Base-by-base conservation (phyloP, 2,329 filamentous ascomycete species). In the Talaromyces marneffei region DNA sequence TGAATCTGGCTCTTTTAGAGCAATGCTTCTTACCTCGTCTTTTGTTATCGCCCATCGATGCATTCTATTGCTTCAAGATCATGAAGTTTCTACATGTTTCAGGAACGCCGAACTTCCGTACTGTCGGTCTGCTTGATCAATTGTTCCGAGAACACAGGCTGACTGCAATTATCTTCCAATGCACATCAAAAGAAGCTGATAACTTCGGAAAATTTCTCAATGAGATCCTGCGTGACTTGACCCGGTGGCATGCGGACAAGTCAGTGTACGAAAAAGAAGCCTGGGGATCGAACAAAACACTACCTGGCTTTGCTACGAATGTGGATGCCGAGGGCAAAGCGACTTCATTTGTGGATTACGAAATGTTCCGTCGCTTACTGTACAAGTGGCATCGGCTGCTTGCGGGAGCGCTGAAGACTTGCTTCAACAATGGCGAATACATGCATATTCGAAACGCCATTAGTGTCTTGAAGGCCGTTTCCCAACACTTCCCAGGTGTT, bases 401-500 rank as follows among this genome's bases (percentile, higher is more conserved):
- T 46, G 89, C 89, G 68, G 84, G 80, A 55, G 91, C 93, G 2
- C 79, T 99, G 59, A 92, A 92, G 72, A 83, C 84, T 39, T 97
- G 93, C 72, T 82, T 99, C 52, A 85, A 86, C 18, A 88, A 88
- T 29, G 87, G 85, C 33, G 93, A 97, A 75, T 99, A 94, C 84
- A 97, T 97, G 89, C 92, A 97, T 74, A 96, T 97, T 71, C 87
- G 93, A 60, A 99, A 99, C 72, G 91, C 92, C 48, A 95, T 97
- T 66, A 94, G 89, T 62, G 83, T 97, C 3, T 81, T 99, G 62
- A 95, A 94, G 72, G 83, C 85, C 10, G 82, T 96, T 53, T 84
- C 91, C 25, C 86, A 91, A 56, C 83, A 87, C 69, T 99, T 96
- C 81, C 95, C 94, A 3, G 88, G 87, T 16, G 85, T 97, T 62